Percentiles rank a stretch among this genome's conserved stretches.
Evolutionary conservation across 1,284 basidiomycete genomes (phyloP).

Genomic region (Moniliophthora roreri): DNA sequence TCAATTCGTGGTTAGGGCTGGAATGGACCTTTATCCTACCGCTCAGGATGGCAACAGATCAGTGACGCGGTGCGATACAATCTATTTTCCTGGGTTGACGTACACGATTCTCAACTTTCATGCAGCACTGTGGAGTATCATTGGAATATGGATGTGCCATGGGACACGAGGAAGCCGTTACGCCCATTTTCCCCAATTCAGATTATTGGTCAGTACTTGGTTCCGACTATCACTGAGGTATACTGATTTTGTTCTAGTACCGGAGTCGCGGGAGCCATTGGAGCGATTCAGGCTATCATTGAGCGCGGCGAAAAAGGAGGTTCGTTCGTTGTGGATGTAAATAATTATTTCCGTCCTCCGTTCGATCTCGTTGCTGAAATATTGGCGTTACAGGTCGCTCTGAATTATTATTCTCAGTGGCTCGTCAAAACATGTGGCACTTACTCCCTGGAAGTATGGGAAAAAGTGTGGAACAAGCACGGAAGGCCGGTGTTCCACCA

Average conservation of each 20-base stretch:
- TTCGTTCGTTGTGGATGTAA: conserved; percentile 9
- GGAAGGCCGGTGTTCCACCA: conserved; percentile 13
- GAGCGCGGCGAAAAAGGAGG: conserved; percentile 12
- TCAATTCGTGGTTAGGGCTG: background rate
- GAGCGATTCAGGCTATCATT: conserved; percentile 10
- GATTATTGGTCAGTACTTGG: conserved; percentile 12
- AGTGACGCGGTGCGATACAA: conserved; percentile 14
- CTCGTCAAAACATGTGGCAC: conserved; percentile 2
- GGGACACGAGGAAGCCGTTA: conserved; percentile 15
- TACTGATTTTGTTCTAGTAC: conserved; percentile 6
- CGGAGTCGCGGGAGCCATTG: conserved; percentile 13
- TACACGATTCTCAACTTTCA: background rate
- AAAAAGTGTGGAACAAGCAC: conserved; percentile 18
- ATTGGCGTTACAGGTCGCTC: background rate
- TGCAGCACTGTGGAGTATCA: conserved; percentile 13
- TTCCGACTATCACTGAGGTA: background rate
- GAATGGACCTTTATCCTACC: conserved; percentile 10
- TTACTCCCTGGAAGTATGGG: conserved; percentile 17
- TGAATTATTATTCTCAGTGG: conserved; percentile 12
- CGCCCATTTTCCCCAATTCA: conserved; percentile 16
- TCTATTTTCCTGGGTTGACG: background rate
- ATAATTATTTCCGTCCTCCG: background rate
- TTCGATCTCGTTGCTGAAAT: background rate
- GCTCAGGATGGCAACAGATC: conserved; percentile 19
- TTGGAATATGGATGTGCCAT: conserved; percentile 10